Percentiles rank a stretch among this genome's conserved stretches.
phyloP scores from a whole-genome alignment of 176 grass and related monocot genomes.

The Oryza meridionalis region DNA sequence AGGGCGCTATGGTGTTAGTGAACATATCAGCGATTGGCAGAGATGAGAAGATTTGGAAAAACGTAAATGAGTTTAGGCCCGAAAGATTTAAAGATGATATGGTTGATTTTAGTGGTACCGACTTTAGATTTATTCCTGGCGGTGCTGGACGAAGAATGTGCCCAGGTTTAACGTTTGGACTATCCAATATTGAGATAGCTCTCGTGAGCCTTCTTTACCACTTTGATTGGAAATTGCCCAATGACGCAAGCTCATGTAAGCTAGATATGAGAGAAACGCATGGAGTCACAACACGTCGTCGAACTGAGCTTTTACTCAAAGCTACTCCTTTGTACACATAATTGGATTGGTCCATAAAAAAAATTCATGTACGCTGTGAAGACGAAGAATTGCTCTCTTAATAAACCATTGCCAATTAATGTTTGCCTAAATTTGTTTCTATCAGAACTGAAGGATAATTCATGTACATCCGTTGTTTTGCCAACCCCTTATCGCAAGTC shows the following conservation, averaged over 20 bases:
- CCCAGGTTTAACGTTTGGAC: constrained; percentile 38
- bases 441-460: neutral
- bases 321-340: neutral
- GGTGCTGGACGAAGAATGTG: constrained; percentile 51
- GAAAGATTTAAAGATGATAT: constrained; percentile 28
- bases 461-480: no score
- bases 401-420: neutral
- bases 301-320: neutral
- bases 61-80: constrained; percentile 39
- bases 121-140: constrained; percentile 38
- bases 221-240: constrained; percentile 38
- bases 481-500: no score
- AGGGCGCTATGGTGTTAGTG: constrained; percentile 17
- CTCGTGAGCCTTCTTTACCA: constrained; percentile 41
- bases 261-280: constrained; percentile 42
- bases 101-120: neutral
- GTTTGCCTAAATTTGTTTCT: neutral
- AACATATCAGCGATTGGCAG: constrained; percentile 53
- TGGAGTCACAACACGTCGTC: neutral
- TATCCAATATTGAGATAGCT: constrained; percentile 25
- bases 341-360: neutral
- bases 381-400: neutral
- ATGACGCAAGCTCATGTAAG: neutral
- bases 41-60: constrained; percentile 42
- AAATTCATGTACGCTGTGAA: neutral